Percentiles rank a stretch among this genome's conserved stretches.
phyloP scores from a whole-genome alignment of 2,329 filamentous ascomycete genomes.

The Westerdykella aurantiaca region DNA sequence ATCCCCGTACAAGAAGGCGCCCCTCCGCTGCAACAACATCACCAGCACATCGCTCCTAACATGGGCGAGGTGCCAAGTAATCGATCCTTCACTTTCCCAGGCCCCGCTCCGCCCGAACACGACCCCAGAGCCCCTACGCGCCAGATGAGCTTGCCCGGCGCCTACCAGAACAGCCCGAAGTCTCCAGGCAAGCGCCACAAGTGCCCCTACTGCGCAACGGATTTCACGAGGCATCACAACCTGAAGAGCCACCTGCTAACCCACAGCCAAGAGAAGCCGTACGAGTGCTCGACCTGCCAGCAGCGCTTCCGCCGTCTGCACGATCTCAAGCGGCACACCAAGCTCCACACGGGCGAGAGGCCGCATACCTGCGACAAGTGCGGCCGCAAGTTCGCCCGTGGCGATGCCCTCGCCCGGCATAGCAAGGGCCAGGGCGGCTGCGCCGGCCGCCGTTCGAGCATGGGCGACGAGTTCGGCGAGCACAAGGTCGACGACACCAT shows the following conservation, averaged over 20 bases:
- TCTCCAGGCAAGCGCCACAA: constrained; percentile 89
- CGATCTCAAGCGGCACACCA: constrained; percentile 91
- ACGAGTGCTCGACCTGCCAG: constrained; percentile 86
- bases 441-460: constrained; percentile 83
- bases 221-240: constrained; percentile 96
- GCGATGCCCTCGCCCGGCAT: constrained; percentile 88
- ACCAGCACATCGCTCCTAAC: constrained; percentile 33
- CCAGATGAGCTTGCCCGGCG: constrained; percentile 56
- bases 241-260: constrained; percentile 95
- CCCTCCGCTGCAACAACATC: constrained; percentile 35
- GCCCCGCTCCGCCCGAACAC: constrained; percentile 46
- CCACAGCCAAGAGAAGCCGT: constrained; percentile 97
- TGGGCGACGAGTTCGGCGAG: constrained; percentile 61
- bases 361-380: constrained; percentile 94
- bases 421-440: constrained; percentile 95
- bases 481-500: constrained; percentile 52
- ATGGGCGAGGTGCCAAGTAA: constrained; percentile 38
- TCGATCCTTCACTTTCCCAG: constrained; percentile 60
- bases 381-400: constrained; percentile 87
- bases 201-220: constrained; percentile 92
- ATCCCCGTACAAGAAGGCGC: constrained; percentile 33
- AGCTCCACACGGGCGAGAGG: constrained; percentile 92
- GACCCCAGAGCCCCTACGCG: constrained; percentile 49
- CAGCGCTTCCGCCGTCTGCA: constrained; percentile 89
- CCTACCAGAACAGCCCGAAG: constrained; percentile 53